Evolutionary conservation across 1,139 yeast genomes (phyloP), one percentile per base, ranked within the genome.

Genomic region (Waltiozyma sp.): DNA sequence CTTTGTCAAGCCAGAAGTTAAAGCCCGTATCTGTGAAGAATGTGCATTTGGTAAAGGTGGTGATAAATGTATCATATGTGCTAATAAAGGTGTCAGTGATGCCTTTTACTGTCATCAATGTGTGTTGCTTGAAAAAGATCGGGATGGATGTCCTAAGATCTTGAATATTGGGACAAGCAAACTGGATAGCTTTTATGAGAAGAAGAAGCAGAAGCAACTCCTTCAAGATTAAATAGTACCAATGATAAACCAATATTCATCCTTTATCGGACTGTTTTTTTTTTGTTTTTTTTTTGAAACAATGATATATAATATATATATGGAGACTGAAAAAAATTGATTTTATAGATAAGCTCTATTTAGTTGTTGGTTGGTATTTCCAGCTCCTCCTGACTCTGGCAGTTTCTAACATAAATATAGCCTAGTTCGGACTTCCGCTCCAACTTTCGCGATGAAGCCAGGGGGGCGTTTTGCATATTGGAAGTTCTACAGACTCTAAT

Each of bases 81-180:
- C 88, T 19, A 63, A 62, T 41, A 48, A 70, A 13, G 86, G 83
- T 3, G 73, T 73, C 2, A 64, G 72, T 4, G 82, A 79, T 33
- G 95, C 96, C 0, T 85, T 69, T 57, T 91, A 87, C 61, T 89
- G 98, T 57, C 70, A 76, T 51, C 95, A 88, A 59, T 89, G 98
- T 61, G 91, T 88, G 6, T 59, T 77, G 40, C 58, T 76, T 40
- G 97, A 88, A 55, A 79, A 78, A 55, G 88, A 86, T 57, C 66
- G 96, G 38, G 96, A 89, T 58, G 98, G 98, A 2, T 89, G 98
- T 64, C 97, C 97, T 0, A 72, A 83, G 52, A 76, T 89, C 41
- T 61, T 83, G 21, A 89, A 88, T 56, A 67, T 87, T 43, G 96
- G 97, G 4, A 75, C 87, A 28, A 74, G 80, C 45, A 74, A 77